Conservation (phyloP, 768 basidiomycete species). For the Sporobolomyces pararoseus region DNA sequence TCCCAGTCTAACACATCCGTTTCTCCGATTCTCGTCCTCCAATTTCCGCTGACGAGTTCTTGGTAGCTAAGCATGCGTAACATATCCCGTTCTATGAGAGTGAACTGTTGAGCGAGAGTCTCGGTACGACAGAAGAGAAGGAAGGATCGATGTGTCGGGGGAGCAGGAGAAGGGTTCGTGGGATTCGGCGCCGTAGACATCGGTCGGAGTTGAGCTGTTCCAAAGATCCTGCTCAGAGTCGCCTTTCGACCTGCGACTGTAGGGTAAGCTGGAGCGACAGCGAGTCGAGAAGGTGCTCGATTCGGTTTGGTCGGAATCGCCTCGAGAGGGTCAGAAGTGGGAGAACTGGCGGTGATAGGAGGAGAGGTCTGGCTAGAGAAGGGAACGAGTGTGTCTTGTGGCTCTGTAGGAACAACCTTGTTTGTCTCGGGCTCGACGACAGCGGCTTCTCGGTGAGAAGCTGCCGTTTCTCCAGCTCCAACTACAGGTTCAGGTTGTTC, state of each 20-base stretch:
- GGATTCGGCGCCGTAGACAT: neutral
- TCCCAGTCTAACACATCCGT: slow-evolving; percentile 73
- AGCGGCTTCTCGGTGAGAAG: neutral
- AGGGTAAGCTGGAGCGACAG: neutral
- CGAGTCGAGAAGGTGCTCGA: neutral
- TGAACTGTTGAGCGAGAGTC: slow-evolving; percentile 68
- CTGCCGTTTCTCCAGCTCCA: neutral
- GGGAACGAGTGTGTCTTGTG: neutral
- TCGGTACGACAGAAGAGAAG: slow-evolving; percentile 63
- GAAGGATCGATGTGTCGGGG: slow-evolving; percentile 66
- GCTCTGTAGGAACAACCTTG: neutral
- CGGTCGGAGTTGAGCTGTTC: neutral
- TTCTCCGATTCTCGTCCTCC: slow-evolving; percentile 23
- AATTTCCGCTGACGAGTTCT: slow-evolving; percentile 60
- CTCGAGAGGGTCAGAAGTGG: neutral
- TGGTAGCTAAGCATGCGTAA: slow-evolving; percentile 81
- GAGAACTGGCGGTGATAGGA: neutral
- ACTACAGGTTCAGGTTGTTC: too few relatives aligned
- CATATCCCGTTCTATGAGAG: slow-evolving; percentile 82
- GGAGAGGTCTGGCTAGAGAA: slow-evolving; percentile 2
- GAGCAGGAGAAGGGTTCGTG: slow-evolving; percentile 14
- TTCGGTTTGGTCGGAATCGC: neutral
- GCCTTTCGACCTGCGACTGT: slow-evolving; percentile 17
- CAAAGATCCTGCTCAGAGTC: slow-evolving; percentile 18
- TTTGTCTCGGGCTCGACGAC: neutral